Conservation (phyloP, 108 stramenopile genomes). For the Mayamaea pseudoterrestris region DNA sequence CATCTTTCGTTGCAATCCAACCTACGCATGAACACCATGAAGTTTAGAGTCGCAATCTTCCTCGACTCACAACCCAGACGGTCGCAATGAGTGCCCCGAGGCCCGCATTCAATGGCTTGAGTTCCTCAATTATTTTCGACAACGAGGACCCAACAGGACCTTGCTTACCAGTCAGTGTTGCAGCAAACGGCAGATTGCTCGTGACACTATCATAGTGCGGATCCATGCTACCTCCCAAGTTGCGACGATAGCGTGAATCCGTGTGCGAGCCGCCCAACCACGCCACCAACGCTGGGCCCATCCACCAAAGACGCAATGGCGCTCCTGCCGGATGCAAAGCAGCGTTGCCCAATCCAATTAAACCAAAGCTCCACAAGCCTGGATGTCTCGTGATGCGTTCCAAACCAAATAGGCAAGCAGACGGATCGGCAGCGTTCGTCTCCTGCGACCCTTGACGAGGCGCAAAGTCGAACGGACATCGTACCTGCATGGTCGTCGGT, state of each 20-base stretch:
- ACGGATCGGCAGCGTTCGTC: too few species aligned
- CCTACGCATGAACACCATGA: too few species aligned
- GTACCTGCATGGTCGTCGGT: constrained; percentile 54
- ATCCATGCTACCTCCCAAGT: constrained; percentile 62
- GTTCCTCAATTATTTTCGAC: constrained; percentile 24
- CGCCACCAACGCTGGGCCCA: constrained; percentile 67
- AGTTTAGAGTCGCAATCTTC: too few species aligned
- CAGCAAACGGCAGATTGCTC: constrained; percentile 71
- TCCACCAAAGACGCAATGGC: constrained; percentile 51
- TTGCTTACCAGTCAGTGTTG: constrained; percentile 59
- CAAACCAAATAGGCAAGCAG: constrained; percentile 36
- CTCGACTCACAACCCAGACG: constrained; percentile 17
- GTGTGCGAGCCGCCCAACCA: constrained; percentile 72
- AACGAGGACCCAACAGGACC: constrained; percentile 18
- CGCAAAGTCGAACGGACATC: constrained; percentile 87
- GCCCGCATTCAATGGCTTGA: constrained; percentile 63
- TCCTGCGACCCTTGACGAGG: constrained; percentile 11
- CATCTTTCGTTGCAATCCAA: too few species aligned
- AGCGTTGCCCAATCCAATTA: constrained; percentile 54
- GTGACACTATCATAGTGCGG: constrained; percentile 50
- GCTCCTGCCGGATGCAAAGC: constrained; percentile 32
- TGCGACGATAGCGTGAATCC: constrained; percentile 63
- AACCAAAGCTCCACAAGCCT: constrained; percentile 73
- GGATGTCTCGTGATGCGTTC: constrained; percentile 82
- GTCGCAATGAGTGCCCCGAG: constrained; percentile 36